Evolutionary conservation across 179 eudicot species (phyloP).

Genomic region (Spinacia oleracea): DNA sequence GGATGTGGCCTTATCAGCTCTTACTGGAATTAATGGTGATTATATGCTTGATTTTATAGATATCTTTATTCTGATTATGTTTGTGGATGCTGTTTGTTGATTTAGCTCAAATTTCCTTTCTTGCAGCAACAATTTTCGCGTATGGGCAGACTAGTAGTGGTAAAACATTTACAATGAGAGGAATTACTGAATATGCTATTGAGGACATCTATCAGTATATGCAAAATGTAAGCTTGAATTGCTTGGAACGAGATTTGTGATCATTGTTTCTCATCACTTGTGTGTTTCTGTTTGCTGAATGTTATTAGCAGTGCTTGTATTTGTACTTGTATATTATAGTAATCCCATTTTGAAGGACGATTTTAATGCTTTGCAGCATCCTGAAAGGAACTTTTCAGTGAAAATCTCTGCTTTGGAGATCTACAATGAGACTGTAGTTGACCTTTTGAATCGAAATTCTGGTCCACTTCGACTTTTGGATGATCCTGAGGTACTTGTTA

Average conservation of each 20-base stretch:
- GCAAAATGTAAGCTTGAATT: conserved; percentile 47
- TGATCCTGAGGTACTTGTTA: conserved; percentile 83
- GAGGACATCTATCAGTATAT: conserved; percentile 86
- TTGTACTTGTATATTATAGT: not conserved
- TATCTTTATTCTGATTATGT: not conserved
- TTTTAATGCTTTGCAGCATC: conserved; percentile 43
- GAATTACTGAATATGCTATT: conserved; percentile 76
- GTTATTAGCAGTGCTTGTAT: not conserved
- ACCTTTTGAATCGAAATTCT: conserved; percentile 76
- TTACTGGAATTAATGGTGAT: conserved; percentile 88
- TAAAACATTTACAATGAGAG: conserved; percentile 95
- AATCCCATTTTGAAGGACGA: not conserved
- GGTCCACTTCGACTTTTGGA: conserved; percentile 92
- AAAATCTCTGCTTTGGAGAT: conserved; percentile 92
- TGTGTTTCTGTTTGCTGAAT: not conserved
- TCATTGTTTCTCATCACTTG: not conserved
- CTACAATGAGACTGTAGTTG: conserved; percentile 89
- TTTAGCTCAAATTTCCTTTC: conserved; percentile 12
- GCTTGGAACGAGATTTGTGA: not conserved
- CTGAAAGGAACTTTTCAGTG: conserved; percentile 58
- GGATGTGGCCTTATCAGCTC: conserved; percentile 95
- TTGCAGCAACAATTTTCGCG: conserved; percentile 93
- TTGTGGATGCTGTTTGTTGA: not conserved
- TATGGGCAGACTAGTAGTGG: conserved; percentile 99
- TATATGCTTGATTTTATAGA: not conserved